Evolutionary conservation across 495 filamentous ascomycete genomes (phyloP), one percentile per base, ranked within the genome.

Genomic region (Lindgomyces ingoldianus): DNA sequence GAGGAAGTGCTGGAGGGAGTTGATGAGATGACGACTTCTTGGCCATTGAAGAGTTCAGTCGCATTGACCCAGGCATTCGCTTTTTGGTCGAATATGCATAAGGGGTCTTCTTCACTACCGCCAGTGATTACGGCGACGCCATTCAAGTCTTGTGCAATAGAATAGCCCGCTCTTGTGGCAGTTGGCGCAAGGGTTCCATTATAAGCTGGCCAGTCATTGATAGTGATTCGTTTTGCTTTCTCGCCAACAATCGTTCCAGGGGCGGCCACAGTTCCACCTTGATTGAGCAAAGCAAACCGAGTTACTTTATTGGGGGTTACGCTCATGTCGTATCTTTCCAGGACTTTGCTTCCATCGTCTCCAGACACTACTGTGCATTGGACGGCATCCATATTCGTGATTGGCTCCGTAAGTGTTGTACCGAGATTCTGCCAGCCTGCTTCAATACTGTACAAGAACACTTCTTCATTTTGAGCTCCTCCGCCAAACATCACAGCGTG

Each of bases 41-140:
- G 71, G 8, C 76, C 81, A 27, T 78, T 79, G 59, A 98, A 87
- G 27, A 89, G 74, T 22, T 81, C 74, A 1, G 84, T 87, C 0
- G 91, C 80, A 75, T 97, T 90, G 21, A 87, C 74, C 94, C 94
- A 98, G 64, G 80, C 75, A 71, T 98, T 96, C 52, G 82, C 75
- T 24, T 82, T 85, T 52, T 87, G 83, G 71, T 97, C 83, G 76
- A 96, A 98, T 64, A 98, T 88, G 62, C 81, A 84, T 21, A 98
- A 59, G 1, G 85, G 76, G 59, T 87, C 79, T 1, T 86, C 75
- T 16, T 80, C 77, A 67, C 84, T 85, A 27, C 93, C 94, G 66
- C 92, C 89, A 19, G 85, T 84, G 46, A 96, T 85, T 9, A 95
- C 89, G 0, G 92, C 87, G 63, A 91, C 66, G 16, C 80, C 81